These are phyloP conservation scores for Linnemannia exigua DNA, from an alignment of 192 early-diverging fungal species.

Conservation along the genomic window DNA sequence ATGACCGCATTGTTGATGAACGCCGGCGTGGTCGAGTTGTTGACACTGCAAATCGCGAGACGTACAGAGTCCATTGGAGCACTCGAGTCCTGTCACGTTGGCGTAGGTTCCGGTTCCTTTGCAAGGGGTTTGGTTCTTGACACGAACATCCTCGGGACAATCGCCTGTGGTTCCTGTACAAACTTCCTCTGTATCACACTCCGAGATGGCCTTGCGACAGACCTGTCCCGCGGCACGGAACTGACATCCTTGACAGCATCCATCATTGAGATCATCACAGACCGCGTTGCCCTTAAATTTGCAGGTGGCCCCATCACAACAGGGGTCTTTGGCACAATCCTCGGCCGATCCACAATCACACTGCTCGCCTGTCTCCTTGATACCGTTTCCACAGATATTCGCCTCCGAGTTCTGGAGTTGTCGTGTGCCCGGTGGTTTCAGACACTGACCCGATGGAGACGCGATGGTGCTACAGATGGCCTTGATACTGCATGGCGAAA, in stretches of 20 bases:
- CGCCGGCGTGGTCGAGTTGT: slow-evolving; percentile 65
- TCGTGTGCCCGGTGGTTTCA: slow-evolving; percentile 51
- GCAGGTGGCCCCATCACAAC: slow-evolving; percentile 88
- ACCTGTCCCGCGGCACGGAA: slow-evolving; percentile 66
- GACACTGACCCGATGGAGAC: slow-evolving; percentile 23
- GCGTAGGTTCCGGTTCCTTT: slow-evolving; percentile 44
- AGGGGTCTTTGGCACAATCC: slow-evolving; percentile 81
- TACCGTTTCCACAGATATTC: slow-evolving; percentile 95
- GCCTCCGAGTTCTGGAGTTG: slow-evolving; percentile 56
- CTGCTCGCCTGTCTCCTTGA: slow-evolving; percentile 90
- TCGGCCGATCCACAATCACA: slow-evolving; percentile 89
- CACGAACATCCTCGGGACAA: slow-evolving; percentile 80
- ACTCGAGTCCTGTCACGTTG: slow-evolving; percentile 59
- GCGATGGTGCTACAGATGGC: slow-evolving; percentile 63
- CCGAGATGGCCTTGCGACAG: slow-evolving; percentile 81
- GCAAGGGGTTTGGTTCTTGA: slow-evolving; percentile 79
- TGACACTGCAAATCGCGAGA: slow-evolving; percentile 79
- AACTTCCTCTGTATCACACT: slow-evolving; percentile 85
- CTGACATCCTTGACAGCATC: slow-evolving; percentile 85
- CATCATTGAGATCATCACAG: slow-evolving; percentile 87
- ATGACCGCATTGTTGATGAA: slow-evolving; percentile 68
- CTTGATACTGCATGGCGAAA: slow-evolving; percentile 76
- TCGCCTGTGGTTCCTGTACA: slow-evolving; percentile 80
- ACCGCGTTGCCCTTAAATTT: slow-evolving; percentile 79
- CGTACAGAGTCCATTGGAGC: slow-evolving; percentile 82